These are phyloP conservation scores for Sordariomycetes sp. DNA, from an alignment of 2,329 filamentous ascomycete species.

Conservation along the genomic window DNA sequence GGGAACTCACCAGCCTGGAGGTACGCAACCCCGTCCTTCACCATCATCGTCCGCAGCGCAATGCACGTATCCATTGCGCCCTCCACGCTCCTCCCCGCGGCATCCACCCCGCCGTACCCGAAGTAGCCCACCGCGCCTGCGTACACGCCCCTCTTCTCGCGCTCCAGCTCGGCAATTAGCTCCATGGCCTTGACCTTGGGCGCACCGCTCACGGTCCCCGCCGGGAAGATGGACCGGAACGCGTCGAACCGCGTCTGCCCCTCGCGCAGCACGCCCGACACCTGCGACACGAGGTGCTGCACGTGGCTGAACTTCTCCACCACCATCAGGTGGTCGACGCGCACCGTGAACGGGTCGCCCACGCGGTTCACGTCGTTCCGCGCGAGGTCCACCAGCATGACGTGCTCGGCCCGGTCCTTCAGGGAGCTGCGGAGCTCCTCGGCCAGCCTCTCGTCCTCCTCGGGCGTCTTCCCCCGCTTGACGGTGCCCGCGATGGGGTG, in stretches of 20 bases:
- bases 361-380: constrained; percentile 96
- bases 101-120: constrained; percentile 66
- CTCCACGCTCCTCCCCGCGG: constrained; percentile 52
- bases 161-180: constrained; percentile 86
- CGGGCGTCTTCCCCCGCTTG: constrained; percentile 67
- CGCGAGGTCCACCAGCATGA: constrained; percentile 95
- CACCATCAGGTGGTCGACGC: constrained; percentile 89
- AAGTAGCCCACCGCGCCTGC: constrained; percentile 96
- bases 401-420: constrained; percentile 90
- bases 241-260: constrained; percentile 89
- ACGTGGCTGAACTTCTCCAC: constrained; percentile 94
- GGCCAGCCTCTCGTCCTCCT: constrained; percentile 74
- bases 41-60: constrained; percentile 80
- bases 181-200: constrained; percentile 97
- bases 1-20: constrained; percentile 63
- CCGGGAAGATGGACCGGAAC: constrained; percentile 92
- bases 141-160: constrained; percentile 90
- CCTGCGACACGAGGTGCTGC: constrained; percentile 92
- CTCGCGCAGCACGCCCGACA: constrained; percentile 76
- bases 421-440: constrained; percentile 66
- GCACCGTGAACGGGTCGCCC: constrained; percentile 79
- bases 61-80: constrained; percentile 87
- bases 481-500: constrained; percentile 97
- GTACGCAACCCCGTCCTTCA: constrained; percentile 86
- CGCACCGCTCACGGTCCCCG: constrained; percentile 88